Evolutionary conservation across 345 rosid species (phyloP).

Genomic region (Isatis tinctoria): DNA sequence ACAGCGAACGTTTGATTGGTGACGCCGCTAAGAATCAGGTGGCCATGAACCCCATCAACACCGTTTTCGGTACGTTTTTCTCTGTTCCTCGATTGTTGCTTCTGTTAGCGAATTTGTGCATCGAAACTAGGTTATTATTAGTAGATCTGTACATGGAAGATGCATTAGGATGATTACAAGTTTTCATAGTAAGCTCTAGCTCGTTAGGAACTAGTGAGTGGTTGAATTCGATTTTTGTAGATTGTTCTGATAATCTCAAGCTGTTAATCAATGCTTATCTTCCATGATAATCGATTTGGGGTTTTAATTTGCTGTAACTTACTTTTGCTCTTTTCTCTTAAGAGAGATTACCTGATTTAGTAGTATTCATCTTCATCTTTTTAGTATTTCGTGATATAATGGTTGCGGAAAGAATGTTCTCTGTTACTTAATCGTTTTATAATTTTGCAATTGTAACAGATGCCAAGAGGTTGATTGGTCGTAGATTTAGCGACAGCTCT

Average conservation of each 20-base stretch:
- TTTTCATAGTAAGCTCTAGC: not conserved
- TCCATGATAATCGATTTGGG: too few relatives aligned
- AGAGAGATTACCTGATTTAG: not conserved
- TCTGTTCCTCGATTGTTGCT: not conserved
- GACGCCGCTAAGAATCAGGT: constrained; percentile 67
- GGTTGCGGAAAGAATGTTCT: not conserved
- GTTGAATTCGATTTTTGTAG: not conserved
- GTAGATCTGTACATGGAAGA: constrained; percentile 1
- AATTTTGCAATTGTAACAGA: constrained; percentile 31
- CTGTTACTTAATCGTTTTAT: not conserved
- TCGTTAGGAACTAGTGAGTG: not conserved
- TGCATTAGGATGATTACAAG: not conserved
- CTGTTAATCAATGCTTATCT: too few relatives aligned
- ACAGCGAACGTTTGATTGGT: constrained; percentile 56
- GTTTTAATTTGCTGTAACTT: too few relatives aligned
- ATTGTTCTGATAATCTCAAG: too few relatives aligned
- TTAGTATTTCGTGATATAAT: too few relatives aligned
- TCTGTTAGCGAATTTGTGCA: too few relatives aligned
- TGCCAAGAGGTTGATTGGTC: constrained; percentile 74
- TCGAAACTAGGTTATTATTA: not conserved
- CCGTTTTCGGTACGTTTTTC: constrained; percentile 47
- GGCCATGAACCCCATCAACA: constrained; percentile 59
- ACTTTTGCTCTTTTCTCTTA: not conserved
- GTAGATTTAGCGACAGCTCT: constrained; percentile 54
- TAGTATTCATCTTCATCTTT: not conserved